Evolutionary conservation across 2,329 filamentous ascomycete species (phyloP), one percentile per base, ranked within the genome.

Genomic region (Polytolypa hystricis): DNA sequence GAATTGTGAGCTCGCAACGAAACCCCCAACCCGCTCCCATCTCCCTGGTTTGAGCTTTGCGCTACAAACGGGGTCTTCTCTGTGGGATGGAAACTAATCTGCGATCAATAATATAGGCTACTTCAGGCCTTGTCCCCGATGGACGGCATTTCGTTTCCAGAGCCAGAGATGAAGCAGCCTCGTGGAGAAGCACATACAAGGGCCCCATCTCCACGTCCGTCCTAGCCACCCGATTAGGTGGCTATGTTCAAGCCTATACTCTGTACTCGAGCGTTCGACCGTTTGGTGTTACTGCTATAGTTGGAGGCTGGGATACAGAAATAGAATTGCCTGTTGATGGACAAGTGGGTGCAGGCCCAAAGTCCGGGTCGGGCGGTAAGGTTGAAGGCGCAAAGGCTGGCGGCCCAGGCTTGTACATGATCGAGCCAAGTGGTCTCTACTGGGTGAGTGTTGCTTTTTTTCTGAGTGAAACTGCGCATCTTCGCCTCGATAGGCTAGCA

Each of bases 361-460:
- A 67, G 29, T 73, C 74, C 40, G 89, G 89, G 40, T 77, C 84
- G 16, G 89, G 89, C 45, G 89, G 89, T 55, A 93, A 91, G 67
- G 73, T 79, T 29, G 64, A 76, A 42, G 76, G 77, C 53, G 79
- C 77, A 54, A 81, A 77, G 60, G 78, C 86, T 58, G 91, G 91
- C 50, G 91, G 89, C 1, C 91, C 91, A 15, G 87, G 79, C 45
- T 75, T 98, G 43, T 98, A 95, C 73, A 98, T 98, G 91, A 89
- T 98, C 51, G 91, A 98, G 70, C 91, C 91, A 28, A 94, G 86
- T 55, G 91, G 91, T 38, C 67, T 89, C 49, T 96, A 94, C 71
- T 98, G 91, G 91, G 74, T 77, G 67, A 36, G 65, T 47, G 20
- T 15, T 30, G 30, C 43, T 27, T 16, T 23, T 18, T 5, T 21